Evolutionary conservation across 805 yeast genomes (phyloP), one percentile per base, ranked within the genome.

Genomic region (Pichia pseudocactophila): DNA sequence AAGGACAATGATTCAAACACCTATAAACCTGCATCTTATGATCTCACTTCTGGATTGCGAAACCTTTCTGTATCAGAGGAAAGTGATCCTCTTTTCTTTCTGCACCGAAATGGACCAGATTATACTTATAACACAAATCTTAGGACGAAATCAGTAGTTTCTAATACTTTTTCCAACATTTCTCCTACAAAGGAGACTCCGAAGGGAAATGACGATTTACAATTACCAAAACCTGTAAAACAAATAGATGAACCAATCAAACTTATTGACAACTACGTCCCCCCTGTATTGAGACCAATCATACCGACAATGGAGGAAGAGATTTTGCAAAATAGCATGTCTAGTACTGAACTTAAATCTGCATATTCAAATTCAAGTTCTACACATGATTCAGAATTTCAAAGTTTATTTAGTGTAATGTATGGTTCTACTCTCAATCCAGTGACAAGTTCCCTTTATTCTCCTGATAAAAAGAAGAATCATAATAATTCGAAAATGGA

Each of bases 211-310:
- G 12, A 18, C 26, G 11, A 26, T 26, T 22, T 37, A 2, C 15
- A 42, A 27, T 42, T 39, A 7, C 9, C 28, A 25, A 41, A 37
- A 38, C 45, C 36, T 1, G 33, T 53, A 8, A 51, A 65, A 45
- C 77, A 71, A 47, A 70, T 74, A 32, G 70, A 73, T 51, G 69
- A 67, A 44, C 64, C 67, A 34, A 63, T 66, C 43, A 71, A 68
- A 50, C 60, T 71, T 37, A 74, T 76, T 5, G 56, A 70, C 44
- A 40, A 45, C 26, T 66, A 70, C 51, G 59, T 69, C 2, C 80
- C 80, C 4, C 75, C 78, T 2, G 79, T 74, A 13, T 61, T 74
- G 41, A 56, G 79, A 27, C 75, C 76, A 35, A 52, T 38, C 32
- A 43, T 34, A 28, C 31, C 31, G 13, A 12, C 15, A 12, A 13